Percentiles rank a stretch among this genome's conserved stretches.
Conservation (phyloP, 2,329 filamentous ascomycete species). For the Onygena corvina region DNA sequence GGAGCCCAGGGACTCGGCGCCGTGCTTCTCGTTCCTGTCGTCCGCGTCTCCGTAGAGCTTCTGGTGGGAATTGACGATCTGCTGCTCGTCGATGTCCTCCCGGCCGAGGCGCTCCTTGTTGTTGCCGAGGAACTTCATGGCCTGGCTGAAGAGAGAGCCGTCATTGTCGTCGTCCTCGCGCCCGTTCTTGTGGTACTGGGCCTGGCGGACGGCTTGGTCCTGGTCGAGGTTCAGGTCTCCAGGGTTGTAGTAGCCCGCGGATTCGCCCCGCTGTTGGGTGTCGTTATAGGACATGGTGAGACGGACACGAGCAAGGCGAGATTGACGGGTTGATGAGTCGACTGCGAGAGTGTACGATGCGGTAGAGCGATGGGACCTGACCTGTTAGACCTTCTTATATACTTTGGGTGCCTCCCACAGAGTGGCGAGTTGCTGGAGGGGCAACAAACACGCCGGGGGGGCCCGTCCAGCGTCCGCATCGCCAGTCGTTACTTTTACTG, state of each 20-base stretch:
- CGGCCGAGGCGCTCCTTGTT: constrained; percentile 38
- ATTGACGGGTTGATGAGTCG: neutral
- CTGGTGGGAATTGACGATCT: constrained; percentile 64
- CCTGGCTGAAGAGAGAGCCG: constrained; percentile 42
- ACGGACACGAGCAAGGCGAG: neutral
- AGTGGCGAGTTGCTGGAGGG: constrained; percentile 4
- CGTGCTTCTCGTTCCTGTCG: constrained; percentile 39
- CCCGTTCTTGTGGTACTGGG: constrained; percentile 28
- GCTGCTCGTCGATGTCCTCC: constrained; percentile 48
- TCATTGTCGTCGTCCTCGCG: constrained; percentile 31
- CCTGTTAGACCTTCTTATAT: neutral
- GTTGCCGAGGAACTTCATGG: constrained; percentile 44
- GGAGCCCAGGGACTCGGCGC: constrained; percentile 30
- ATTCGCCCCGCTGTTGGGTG: neutral
- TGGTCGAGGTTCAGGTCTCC: constrained; percentile 38
- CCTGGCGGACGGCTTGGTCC: constrained; percentile 43
- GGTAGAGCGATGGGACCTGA: too few species aligned
- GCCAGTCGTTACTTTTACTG: too few species aligned
- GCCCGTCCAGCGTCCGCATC: too few species aligned
- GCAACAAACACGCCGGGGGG: neutral
- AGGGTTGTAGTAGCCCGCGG: constrained; percentile 6
- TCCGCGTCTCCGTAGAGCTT: constrained; percentile 54
- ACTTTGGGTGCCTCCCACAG: neutral
- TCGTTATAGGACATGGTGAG: constrained; percentile 4
- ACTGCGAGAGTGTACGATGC: neutral